Base-by-base conservation (phyloP, 305 asterid genomes). In the Fraxinus velutina region DNA sequence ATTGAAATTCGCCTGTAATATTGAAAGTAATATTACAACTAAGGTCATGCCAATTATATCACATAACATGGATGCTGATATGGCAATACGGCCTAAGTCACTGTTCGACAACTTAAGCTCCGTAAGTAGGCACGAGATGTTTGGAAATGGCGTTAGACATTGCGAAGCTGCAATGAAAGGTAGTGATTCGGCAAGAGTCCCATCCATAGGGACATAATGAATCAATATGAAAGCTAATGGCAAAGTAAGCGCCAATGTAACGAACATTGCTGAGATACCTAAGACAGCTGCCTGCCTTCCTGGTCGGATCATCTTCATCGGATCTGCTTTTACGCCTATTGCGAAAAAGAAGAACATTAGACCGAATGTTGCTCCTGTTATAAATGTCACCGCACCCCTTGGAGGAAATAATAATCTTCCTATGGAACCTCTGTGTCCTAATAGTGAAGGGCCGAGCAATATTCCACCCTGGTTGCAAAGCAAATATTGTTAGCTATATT, bases 21-120 rank as follows among this genome's bases (percentile, higher is more conserved):
- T 1, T 0, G 86, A 76, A 13, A 81, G 29, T 8, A 71, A 33
- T n/a, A 80, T 8, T 1, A 84, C 68, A 0, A 82, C 36, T 3
- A 94, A 22, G n/a, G 72, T 7, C 19, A 90, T 76, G 3, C 95
- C 91, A 6, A 93, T 74, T 0, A 85, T 10, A 79, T 94, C 97
- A 21, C 90, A 85, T 6, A 90, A 52, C 88, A 93, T 86, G 68
- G 98, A 86, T 0, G 96, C 32, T 0, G 97, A 77, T 84, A 82
- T 75, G 0, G 96, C 93, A 0, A 92, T 73, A 0, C 92, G 90
- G 34, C 98, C 97, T 8, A 92, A 22, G 33, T 90, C 92, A 47
- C 89, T 88, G 83, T 89, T 93, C 6, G 90, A 84, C 90, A 94
- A 83, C 73, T 91, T 92, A 0, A 93, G 91, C 89, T 93, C 97